phyloP scores from a whole-genome alignment of 352 stramenopile genomes.

The Pseudoperonospora humuli region DNA sequence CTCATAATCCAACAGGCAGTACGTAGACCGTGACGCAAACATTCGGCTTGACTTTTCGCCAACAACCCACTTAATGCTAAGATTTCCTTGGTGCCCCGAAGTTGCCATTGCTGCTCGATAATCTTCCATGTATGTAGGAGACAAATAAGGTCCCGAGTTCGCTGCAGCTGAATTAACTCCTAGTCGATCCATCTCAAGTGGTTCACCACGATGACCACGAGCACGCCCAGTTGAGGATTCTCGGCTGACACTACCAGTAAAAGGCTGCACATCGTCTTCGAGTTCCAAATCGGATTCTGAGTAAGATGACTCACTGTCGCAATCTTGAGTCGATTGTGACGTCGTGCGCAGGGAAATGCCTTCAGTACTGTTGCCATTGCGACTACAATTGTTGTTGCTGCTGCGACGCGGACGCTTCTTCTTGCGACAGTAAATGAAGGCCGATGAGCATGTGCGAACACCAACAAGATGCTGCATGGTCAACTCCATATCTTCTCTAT shows the following conservation, averaged over 20 bases:
- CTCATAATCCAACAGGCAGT: slow-evolving; percentile 70
- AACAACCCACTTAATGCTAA: slow-evolving; percentile 66
- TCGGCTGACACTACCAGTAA: slow-evolving; percentile 12
- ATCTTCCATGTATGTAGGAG: slow-evolving; percentile 36
- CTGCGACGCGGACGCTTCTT: slow-evolving; percentile 28
- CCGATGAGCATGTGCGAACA: slow-evolving; percentile 44
- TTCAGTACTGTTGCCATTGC: slow-evolving; percentile 6
- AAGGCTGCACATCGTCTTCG: slow-evolving; percentile 25
- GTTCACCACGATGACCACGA: slow-evolving; percentile 19
- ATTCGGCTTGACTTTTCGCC: slow-evolving; percentile 56
- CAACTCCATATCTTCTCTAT: slow-evolving; percentile 58
- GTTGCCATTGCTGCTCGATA: slow-evolving; percentile 36
- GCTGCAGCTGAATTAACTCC: slow-evolving; percentile 7
- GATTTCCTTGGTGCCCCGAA: slow-evolving; percentile 44
- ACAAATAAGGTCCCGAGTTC: slow-evolving; percentile 12
- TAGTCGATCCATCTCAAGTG: slow-evolving; percentile 10
- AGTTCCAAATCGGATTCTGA: slow-evolving; percentile 33
- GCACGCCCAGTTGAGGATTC: slow-evolving; percentile 12
- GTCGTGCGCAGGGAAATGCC: slow-evolving; percentile 12
- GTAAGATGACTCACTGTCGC: slow-evolving; percentile 37
- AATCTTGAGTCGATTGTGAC: slow-evolving; percentile 23
- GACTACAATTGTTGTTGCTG: slow-evolving; percentile 19
- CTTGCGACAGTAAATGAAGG: slow-evolving; percentile 46
- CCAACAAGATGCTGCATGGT: slow-evolving; percentile 64
- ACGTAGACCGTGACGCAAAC: slow-evolving; percentile 57